These are phyloP conservation scores for Triticum dicoccoides DNA, from an alignment of 176 grass and related monocot genomes.

Conservation along the genomic window DNA sequence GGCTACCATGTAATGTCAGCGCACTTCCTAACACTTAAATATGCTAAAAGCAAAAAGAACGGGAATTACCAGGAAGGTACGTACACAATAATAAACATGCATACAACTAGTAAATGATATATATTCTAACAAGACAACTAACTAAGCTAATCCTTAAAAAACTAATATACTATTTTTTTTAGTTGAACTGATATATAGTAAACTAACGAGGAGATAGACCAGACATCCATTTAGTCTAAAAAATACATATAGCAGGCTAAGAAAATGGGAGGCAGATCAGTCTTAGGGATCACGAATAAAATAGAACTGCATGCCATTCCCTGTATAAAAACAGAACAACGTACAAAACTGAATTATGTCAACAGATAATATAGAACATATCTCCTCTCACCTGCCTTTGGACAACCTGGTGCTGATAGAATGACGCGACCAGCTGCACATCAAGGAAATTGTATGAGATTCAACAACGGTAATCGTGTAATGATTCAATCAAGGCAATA, in stretches of 20 bases:
- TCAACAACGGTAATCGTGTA: neutral
- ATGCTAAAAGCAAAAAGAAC: neutral
- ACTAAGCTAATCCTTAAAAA: neutral
- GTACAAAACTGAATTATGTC: neutral
- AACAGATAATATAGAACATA: conserved; percentile 9
- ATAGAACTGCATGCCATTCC: neutral
- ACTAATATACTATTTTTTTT: too few species aligned
- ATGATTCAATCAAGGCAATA: neutral
- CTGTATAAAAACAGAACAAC: neutral
- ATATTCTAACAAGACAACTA: neutral
- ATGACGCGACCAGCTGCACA: conserved; percentile 69
- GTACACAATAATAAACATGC: neutral
- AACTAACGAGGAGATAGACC: neutral
- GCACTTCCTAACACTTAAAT: neutral
- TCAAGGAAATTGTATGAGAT: conserved; percentile 22
- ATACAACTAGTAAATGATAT: neutral
- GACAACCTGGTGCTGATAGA: conserved; percentile 88
- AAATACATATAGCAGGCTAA: neutral
- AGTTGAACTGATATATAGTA: neutral
- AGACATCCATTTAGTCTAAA: neutral
- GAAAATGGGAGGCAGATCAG: neutral
- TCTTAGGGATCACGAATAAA: neutral
- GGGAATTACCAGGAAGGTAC: neutral
- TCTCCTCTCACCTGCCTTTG: conserved; percentile 79
- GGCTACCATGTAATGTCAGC: neutral